Evolutionary conservation across 2,329 filamentous ascomycete species (phyloP), one percentile per base, ranked within the genome.

Genomic region (Fusarium anthophilum): DNA sequence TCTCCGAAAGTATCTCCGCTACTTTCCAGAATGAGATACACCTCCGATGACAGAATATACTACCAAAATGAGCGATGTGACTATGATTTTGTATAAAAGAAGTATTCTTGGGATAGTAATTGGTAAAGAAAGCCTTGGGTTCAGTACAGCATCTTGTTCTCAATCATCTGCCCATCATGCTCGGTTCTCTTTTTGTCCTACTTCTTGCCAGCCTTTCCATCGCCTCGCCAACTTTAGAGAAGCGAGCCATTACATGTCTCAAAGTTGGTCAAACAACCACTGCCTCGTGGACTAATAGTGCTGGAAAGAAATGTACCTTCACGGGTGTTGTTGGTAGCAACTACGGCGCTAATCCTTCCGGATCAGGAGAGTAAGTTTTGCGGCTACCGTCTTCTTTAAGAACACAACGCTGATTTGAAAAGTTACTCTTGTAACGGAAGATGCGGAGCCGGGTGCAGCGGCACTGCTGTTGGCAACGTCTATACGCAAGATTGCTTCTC

Each of bases 401-500:
- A 3, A 12, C 11, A 14, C 3, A 11, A 32, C 10, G 4, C 59
- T 75, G 8, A 69, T n/a, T 24, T 0, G 14, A 12, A 13, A 30
- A 87, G 86, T 28, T 87, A 87, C 53, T 85, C 83, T 14, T 87
- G 86, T 63, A 87, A 87, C 59, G 86, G 86, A 4, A 81, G 86
- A 37, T 87, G 86, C 39, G 86, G 86, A 32, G 84, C 82, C 15
- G 86, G 85, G 1, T 87, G 86, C 55, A 80, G 76, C 2, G 86
- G 86, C 10, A 54, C 78, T 9, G 80, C 84, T 3, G 4, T 87
- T 13, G 86, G 86, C 6, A 86, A 87, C 39, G 84, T 79, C 8
- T 87, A 87, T 64, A 87, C 86, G 1, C 86, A 87, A 68, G 84
- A 87, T 56, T 87, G 86, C 73, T 87, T 85, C 71, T 84, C 83